A percentile compares a stretch with the other conserved stretches of the same genome.
Conservation (phyloP, 2,329 filamentous ascomycete species). For the Tolypocladium tropicale region DNA sequence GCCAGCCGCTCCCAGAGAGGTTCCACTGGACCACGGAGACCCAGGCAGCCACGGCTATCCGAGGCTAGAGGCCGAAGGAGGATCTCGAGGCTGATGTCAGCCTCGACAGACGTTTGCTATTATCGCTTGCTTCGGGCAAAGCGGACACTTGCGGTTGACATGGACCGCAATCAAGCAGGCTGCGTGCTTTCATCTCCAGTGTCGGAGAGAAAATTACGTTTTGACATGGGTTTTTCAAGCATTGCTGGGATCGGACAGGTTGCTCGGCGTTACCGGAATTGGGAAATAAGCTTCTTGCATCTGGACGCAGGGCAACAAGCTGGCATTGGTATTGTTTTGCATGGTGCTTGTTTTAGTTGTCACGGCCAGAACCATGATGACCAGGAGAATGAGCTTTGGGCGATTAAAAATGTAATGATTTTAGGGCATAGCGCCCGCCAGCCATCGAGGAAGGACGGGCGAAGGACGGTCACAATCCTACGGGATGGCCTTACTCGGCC, state of each 20-base stretch:
- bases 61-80: slow-evolving; percentile 18
- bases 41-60: slow-evolving; percentile 39
- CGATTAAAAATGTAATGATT: neutral
- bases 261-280: neutral
- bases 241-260: neutral
- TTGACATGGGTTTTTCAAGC: neutral
- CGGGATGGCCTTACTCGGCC: neutral
- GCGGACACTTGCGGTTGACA: neutral
- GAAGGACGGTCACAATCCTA: neutral
- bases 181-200: neutral
- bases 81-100: neutral
- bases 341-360: neutral
- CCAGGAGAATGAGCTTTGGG: neutral
- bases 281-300: neutral
- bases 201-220: neutral
- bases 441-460: neutral
- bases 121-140: neutral
- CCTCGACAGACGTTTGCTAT: neutral
- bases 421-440: neutral
- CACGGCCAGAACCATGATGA: neutral
- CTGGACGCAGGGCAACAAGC: neutral
- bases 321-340: neutral
- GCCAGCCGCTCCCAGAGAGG: slow-evolving; percentile 28
- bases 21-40: slow-evolving; percentile 38
- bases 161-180: neutral